Evolutionary conservation across 768 basidiomycete genomes (phyloP).

Genomic region (Gloeophyllum trabeum): DNA sequence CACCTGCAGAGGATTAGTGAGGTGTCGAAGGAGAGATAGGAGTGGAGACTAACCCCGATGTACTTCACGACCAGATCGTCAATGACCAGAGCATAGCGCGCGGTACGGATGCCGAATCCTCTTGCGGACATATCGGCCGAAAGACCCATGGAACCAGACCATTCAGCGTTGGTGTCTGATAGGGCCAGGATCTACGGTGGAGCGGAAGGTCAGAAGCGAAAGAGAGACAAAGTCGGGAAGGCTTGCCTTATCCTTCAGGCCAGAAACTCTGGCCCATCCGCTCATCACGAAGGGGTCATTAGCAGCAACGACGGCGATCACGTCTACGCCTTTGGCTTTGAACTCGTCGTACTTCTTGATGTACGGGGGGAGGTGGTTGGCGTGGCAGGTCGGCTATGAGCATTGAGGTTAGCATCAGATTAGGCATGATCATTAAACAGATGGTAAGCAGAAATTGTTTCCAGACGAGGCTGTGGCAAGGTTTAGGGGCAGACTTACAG

Average conservation of each 20-base stretch:
- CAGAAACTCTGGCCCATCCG: constrained; percentile 18
- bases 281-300: constrained; percentile 76
- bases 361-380: constrained; percentile 41
- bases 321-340: constrained; percentile 65
- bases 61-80: constrained; percentile 65
- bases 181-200: constrained; percentile 20
- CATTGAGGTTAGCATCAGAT: neutral
- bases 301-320: constrained; percentile 61
- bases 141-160: constrained; percentile 28
- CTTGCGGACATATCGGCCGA: constrained; percentile 39
- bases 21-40: neutral
- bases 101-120: constrained; percentile 25
- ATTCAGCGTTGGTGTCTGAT: constrained; percentile 23
- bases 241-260: constrained; percentile 51
- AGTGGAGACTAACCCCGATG: constrained; percentile 23
- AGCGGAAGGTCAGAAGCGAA: neutral
- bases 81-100: constrained; percentile 51
- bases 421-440: neutral
- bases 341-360: constrained; percentile 56
- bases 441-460: neutral
- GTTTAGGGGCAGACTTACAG: constrained; percentile 34
- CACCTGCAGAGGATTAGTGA: constrained; percentile 12
- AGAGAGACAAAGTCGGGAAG: constrained; percentile 1
- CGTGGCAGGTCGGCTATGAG: constrained; percentile 22
- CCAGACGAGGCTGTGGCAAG: neutral